Conservation (phyloP, 2,329 filamentous ascomycete genomes). For the Rhinocladiella mackenziei region DNA sequence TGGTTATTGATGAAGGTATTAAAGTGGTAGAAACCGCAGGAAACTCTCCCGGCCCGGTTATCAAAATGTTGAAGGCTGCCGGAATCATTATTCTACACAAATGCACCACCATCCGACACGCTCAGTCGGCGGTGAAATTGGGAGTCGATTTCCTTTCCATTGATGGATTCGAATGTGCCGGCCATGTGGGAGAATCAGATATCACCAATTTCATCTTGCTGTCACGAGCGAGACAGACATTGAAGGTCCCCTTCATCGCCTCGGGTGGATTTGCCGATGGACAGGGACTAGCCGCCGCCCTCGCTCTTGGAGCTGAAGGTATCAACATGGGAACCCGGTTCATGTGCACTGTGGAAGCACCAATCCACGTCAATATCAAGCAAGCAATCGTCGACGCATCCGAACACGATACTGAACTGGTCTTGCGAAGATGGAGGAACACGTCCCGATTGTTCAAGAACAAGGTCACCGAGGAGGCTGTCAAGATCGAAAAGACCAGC, state of each 20-base stretch:
- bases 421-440: slow-evolving; percentile 88
- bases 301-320: slow-evolving; percentile 84
- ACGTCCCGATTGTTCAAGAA: slow-evolving; percentile 86
- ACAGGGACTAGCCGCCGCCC: slow-evolving; percentile 82
- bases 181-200: slow-evolving; percentile 53
- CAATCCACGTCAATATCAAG: slow-evolving; percentile 92
- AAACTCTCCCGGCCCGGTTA: slow-evolving; percentile 85
- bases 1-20: slow-evolving; percentile 89
- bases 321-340: slow-evolving; percentile 99
- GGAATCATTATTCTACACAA: slow-evolving; percentile 85
- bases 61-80: slow-evolving; percentile 77
- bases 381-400: slow-evolving; percentile 80
- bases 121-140: slow-evolving; percentile 83
- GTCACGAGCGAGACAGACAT: slow-evolving; percentile 74
- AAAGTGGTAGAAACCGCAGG: slow-evolving; percentile 89
- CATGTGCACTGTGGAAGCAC: slow-evolving; percentile 92
- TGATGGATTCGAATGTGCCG: slow-evolving; percentile 96
- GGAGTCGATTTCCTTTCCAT: slow-evolving; percentile 96
- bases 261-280: slow-evolving; percentile 95
- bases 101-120: slow-evolving; percentile 94
- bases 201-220: slow-evolving; percentile 63
- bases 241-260: slow-evolving; percentile 88
- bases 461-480: slow-evolving; percentile 74
- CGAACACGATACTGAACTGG: slow-evolving; percentile 85
- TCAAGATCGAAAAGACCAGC: slow-evolving; percentile 79